Percentiles rank a stretch among this genome's conserved stretches.
These are phyloP conservation scores for Kodamaea ohmeri DNA, from an alignment of 1,139 yeast genomes.

Conservation along the genomic window DNA sequence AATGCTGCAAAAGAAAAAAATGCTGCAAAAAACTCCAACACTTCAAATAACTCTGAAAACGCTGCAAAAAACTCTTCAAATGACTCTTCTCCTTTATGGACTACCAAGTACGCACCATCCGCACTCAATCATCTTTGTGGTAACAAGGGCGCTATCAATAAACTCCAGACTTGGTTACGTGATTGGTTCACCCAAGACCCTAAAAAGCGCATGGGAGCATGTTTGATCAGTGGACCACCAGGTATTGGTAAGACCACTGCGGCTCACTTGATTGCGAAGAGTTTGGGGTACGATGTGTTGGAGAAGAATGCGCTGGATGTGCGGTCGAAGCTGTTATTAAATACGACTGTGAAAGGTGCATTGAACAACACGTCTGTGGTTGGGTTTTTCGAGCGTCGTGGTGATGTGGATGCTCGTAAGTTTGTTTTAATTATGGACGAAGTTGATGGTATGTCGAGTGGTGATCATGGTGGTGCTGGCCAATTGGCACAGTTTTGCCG, in stretches of 20 bases:
- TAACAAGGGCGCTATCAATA: slow-evolving; percentile 71
- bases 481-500: slow-evolving; percentile 86
- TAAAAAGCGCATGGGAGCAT: slow-evolving; percentile 70
- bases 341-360: slow-evolving; percentile 65
- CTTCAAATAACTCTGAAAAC: neutral
- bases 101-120: slow-evolving; percentile 88
- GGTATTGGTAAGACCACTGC: slow-evolving; percentile 84
- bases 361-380: slow-evolving; percentile 79
- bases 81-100: slow-evolving; percentile 56
- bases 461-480: slow-evolving; percentile 98
- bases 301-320: slow-evolving; percentile 89
- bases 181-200: slow-evolving; percentile 69
- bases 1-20: slow-evolving; percentile 28
- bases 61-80: neutral
- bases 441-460: slow-evolving; percentile 99
- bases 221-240: slow-evolving; percentile 81
- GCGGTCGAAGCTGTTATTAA: slow-evolving; percentile 74
- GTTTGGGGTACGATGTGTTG: slow-evolving; percentile 66
- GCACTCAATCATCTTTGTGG: slow-evolving; percentile 80
- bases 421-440: slow-evolving; percentile 95
- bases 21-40: neutral
- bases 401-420: slow-evolving; percentile 24
- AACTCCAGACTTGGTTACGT: slow-evolving; percentile 69
- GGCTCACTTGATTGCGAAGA: slow-evolving; percentile 68
- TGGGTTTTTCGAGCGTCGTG: slow-evolving; percentile 59